A percentile compares a stretch with the other conserved stretches of the same genome.
Conservation (phyloP, 1,139 yeast genomes). For the Protomyces inouyei region DNA sequence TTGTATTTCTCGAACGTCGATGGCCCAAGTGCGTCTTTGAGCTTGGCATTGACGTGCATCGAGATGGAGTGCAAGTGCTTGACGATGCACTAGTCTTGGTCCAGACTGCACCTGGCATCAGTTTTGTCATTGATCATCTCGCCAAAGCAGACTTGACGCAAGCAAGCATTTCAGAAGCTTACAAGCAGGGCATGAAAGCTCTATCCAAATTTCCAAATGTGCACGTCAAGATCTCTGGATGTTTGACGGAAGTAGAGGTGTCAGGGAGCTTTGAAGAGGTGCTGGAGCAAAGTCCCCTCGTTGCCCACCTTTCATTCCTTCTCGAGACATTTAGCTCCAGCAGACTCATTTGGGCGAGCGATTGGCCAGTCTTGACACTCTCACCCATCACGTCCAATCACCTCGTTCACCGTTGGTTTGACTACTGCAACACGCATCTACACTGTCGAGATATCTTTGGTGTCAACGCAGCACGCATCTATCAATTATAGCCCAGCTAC, state of each 20-base stretch:
- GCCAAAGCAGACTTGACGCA: conserved; percentile 9
- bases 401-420: not conserved
- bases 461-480: not conserved
- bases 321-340: not conserved
- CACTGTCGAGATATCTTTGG: not conserved
- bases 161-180: not conserved
- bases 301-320: not conserved
- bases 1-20: not conserved
- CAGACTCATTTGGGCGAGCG: conserved; percentile 15
- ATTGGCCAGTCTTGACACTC: conserved; percentile 13
- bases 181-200: not conserved
- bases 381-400: not conserved
- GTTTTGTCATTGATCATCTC: conserved; percentile 12
- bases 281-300: not conserved
- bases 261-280: not conserved
- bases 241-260: conserved; percentile 7
- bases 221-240: conserved; percentile 15
- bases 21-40: conserved; percentile 1
- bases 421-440: not conserved
- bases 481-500: conserved; percentile 13
- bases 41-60: conserved; percentile 15
- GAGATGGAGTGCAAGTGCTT: not conserved
- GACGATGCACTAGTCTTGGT: conserved; percentile 6
- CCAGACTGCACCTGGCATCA: not conserved
- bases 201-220: conserved; percentile 4